A percentile compares a stretch with the other conserved stretches of the same genome.
These are phyloP conservation scores for Effrenium voratum DNA, from an alignment of 73 alveolate genomes.

Conservation along the genomic window DNA sequence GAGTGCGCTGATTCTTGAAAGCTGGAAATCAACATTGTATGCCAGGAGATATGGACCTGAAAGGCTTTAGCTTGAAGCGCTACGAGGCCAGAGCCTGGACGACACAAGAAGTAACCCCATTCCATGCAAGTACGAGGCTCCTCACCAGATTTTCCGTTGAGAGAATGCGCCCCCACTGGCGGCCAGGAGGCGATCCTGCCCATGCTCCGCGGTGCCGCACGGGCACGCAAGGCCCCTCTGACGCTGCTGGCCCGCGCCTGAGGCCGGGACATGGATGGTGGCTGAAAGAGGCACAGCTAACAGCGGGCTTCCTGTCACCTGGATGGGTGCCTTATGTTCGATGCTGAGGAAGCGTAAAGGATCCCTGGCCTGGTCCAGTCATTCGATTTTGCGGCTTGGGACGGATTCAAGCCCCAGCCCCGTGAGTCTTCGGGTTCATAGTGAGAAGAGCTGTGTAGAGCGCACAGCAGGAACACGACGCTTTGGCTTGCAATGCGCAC, in stretches of 20 bases:
- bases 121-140: too few relatives aligned
- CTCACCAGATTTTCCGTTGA: too few relatives aligned
- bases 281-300: not conserved
- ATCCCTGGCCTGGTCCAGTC: too few relatives aligned
- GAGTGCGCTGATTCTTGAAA: not conserved
- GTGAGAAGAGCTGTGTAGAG: too few relatives aligned
- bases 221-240: not conserved
- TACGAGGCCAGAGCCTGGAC: slow-evolving; percentile 30
- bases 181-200: slow-evolving; percentile 57
- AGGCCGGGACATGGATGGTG: too few relatives aligned
- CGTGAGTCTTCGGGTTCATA: too few relatives aligned
- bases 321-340: not conserved
- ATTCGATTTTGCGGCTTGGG: too few relatives aligned
- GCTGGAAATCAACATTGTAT: not conserved
- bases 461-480: not conserved
- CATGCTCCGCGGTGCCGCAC: slow-evolving; percentile 37
- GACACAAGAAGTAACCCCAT: not conserved
- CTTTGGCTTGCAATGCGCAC: not conserved
- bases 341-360: not conserved
- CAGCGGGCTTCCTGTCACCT: not conserved
- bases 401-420: too few relatives aligned
- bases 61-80: slow-evolving; percentile 84
- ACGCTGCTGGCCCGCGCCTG: not conserved
- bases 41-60: slow-evolving; percentile 68
- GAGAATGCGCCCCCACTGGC: too few relatives aligned